These are phyloP conservation scores for Colletotrichum trifolii DNA, from an alignment of 2,329 filamentous ascomycete genomes.

Conservation along the genomic window DNA sequence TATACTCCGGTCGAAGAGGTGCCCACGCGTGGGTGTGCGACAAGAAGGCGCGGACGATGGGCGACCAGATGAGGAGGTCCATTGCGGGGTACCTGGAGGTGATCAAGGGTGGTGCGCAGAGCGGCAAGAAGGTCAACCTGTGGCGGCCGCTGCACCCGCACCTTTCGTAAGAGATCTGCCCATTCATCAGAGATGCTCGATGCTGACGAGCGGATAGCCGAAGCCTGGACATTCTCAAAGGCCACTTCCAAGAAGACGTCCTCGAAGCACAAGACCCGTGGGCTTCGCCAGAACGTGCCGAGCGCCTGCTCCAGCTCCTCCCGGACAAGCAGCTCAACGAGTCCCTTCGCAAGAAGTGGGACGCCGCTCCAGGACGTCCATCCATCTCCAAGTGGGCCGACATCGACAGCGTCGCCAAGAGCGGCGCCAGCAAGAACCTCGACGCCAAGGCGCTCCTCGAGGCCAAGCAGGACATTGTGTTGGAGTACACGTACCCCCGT, in stretches of 20 bases:
- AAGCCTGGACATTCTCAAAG: slow-evolving; percentile 85
- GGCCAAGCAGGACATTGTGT: slow-evolving; percentile 93
- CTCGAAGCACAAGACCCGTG: slow-evolving; percentile 90
- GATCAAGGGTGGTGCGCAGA: slow-evolving; percentile 85
- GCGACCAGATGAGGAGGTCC: slow-evolving; percentile 85
- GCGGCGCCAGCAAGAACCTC: slow-evolving; percentile 77
- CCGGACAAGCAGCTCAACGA: slow-evolving; percentile 83
- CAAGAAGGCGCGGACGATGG: slow-evolving; percentile 82
- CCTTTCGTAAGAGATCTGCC: slow-evolving; percentile 66
- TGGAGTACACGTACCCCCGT: slow-evolving; percentile 97
- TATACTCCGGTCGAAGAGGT: slow-evolving; percentile 96
- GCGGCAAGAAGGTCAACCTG: slow-evolving; percentile 87
- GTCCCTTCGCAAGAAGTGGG: slow-evolving; percentile 90
- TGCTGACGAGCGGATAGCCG: slow-evolving; percentile 61
- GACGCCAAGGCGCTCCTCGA: slow-evolving; percentile 80
- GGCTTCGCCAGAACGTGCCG: slow-evolving; percentile 73
- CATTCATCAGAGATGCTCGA: neutral
- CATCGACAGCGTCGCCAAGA: slow-evolving; percentile 86
- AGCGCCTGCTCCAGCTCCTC: slow-evolving; percentile 84
- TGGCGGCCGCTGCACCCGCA: slow-evolving; percentile 91
- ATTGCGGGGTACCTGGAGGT: slow-evolving; percentile 92
- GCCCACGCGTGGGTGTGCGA: slow-evolving; percentile 99
- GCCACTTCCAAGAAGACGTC: slow-evolving; percentile 86
- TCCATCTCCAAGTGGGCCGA: slow-evolving; percentile 92
- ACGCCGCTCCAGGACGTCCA: slow-evolving; percentile 79